A percentile compares a stretch with the other conserved stretches of the same genome.
Conservation (phyloP, 1,284 basidiomycete species). For the Ganoderma lucidum region DNA sequence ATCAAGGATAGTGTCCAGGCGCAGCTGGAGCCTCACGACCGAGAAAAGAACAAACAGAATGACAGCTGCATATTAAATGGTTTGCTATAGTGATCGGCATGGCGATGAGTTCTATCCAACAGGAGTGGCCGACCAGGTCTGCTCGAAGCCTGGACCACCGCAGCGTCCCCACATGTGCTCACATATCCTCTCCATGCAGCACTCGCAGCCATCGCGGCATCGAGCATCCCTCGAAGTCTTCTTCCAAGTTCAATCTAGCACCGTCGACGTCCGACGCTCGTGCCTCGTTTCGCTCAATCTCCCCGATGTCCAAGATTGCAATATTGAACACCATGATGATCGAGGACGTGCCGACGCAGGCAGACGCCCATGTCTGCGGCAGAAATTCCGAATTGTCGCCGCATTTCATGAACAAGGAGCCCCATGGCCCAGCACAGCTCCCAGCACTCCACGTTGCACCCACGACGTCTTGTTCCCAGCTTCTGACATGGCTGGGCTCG, state of each 20-base stretch:
- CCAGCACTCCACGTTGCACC: background rate
- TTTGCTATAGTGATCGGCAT: constrained; percentile 3
- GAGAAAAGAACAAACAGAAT: background rate
- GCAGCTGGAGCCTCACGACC: background rate
- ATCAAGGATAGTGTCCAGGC: background rate
- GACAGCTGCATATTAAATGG: background rate
- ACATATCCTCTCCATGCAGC: background rate
- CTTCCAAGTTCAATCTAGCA: background rate
- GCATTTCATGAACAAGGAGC: background rate
- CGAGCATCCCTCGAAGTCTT: background rate
- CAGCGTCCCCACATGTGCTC: background rate
- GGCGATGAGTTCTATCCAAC: constrained; percentile 4
- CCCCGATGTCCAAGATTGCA: background rate
- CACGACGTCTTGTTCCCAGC: background rate
- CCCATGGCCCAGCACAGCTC: background rate
- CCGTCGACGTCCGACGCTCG: background rate
- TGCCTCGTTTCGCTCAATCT: constrained; percentile 1
- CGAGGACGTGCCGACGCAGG: too few relatives aligned
- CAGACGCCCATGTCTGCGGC: background rate
- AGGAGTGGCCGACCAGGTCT: background rate
- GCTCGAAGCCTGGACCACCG: background rate
- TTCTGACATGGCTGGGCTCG: constrained; percentile 2
- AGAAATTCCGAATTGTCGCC: background rate
- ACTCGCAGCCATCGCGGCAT: background rate
- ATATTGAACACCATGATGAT: too few relatives aligned